phyloP scores from a whole-genome alignment of 345 rosid species.

The Citrus australasica region DNA sequence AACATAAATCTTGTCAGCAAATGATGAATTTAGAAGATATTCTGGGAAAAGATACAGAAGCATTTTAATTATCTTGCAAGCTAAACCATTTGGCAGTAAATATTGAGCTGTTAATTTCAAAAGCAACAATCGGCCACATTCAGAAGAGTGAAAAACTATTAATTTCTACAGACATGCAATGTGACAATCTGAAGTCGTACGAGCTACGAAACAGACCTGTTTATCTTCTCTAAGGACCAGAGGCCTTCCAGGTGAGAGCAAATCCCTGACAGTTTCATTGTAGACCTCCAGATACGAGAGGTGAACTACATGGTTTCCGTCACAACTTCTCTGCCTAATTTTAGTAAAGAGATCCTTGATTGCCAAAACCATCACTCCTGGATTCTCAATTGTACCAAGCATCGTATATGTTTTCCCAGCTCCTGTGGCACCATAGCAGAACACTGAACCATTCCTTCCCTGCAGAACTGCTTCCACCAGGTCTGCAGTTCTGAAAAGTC shows the following conservation, averaged over 20 bases:
- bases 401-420: conserved; percentile 96
- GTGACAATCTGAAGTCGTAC: not conserved
- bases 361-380: conserved; percentile 98
- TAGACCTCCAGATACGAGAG: conserved; percentile 95
- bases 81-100: not conserved
- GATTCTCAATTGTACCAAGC: conserved; percentile 88
- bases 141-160: not conserved
- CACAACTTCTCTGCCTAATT: conserved; percentile 79
- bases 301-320: conserved; percentile 85
- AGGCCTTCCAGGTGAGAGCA: conserved; percentile 97
- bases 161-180: not conserved
- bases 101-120: not conserved
- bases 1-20: not conserved
- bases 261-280: conserved; percentile 87
- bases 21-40: not conserved
- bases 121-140: not conserved
- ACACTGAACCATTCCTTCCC: conserved; percentile 96
- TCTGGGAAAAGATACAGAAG: not conserved
- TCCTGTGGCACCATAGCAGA: conserved; percentile 97
- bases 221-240: conserved; percentile 91
- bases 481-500: conserved; percentile 72
- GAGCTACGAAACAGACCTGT: conserved; percentile 45
- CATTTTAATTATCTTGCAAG: not conserved
- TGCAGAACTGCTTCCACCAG: conserved; percentile 85
- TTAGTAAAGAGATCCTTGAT: conserved; percentile 87